Evolutionary conservation across 2,329 filamentous ascomycete genomes (phyloP), one percentile per base, ranked within the genome.

Genomic region (Colletotrichum australisinense): DNA sequence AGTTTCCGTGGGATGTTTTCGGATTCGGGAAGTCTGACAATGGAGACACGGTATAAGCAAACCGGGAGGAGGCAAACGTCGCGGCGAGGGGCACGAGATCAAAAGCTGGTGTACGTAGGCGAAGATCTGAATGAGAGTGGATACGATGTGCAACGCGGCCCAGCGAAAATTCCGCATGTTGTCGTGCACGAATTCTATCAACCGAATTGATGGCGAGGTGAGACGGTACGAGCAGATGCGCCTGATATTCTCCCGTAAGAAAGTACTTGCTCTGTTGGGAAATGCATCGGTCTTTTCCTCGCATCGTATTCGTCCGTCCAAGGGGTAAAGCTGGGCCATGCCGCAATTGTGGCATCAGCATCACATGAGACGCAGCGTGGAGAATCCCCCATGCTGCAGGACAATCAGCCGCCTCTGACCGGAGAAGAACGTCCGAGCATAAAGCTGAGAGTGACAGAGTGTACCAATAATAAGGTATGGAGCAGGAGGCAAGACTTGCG

Each of bases 381-480:
- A 26, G 65, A 7, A 46, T 22, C 26, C 16, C 32, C 24, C 26
- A 14, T 35, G 19, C n/a, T 59, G 19, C 26, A 56, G 59, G 67
- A 30, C 38, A 28, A 56, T 59, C 55, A 71, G 71, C 56, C 46
- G 49, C 60, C 28, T 19, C 66, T 19, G 22, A 16, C 60, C 71
- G 71, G 71, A 73, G 62, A 12, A 71, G 60, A 73, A 71, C 6
- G 67, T 73, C 71, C 71, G 71, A 30, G 67, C 30, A 35, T 26
- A 9, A 28, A 60, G 19, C n/a, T 53, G 62, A 52, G 66, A n/a
- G 65, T 59, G 9, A 35, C 11, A 35, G 9, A 35, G 4, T 12
- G 32, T 35, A 35, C 32, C 32, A 35, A 35, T 35, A 26, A 16
- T 35, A 49, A 11, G 19, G 19, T 49, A 49, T 19, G 42, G 19